These are phyloP conservation scores for Penicillium palitans DNA, from an alignment of 2,329 filamentous ascomycete species.

Conservation along the genomic window DNA sequence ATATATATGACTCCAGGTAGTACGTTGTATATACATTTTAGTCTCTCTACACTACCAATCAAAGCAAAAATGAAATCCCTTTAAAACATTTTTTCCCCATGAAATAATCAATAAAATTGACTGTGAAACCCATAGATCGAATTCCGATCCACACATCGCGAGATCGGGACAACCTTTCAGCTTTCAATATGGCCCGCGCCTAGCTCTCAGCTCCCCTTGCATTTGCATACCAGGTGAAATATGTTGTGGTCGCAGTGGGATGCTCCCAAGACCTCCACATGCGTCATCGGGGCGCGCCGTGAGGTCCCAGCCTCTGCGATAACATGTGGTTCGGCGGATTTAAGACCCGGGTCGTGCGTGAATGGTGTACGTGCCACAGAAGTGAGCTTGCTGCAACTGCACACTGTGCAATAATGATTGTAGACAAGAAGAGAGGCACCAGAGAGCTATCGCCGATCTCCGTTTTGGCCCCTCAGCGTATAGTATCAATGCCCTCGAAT, in stretches of 20 bases:
- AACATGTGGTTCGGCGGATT: constrained; percentile 20
- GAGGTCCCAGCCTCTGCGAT: constrained; percentile 9
- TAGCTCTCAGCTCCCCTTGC: constrained; percentile 25
- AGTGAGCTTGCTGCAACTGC: constrained; percentile 6
- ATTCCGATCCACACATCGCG: constrained; percentile 18
- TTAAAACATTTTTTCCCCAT: not conserved
- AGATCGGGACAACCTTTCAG: constrained; percentile 17
- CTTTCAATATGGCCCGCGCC: constrained; percentile 16
- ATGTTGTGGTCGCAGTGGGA: constrained; percentile 2
- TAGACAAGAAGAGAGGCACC: not conserved
- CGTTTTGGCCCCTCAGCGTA: not conserved
- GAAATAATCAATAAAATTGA: not conserved
- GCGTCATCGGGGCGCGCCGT: constrained; percentile 23
- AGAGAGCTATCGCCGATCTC: constrained; percentile 3
- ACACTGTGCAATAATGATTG: not conserved
- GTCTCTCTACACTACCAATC: not conserved
- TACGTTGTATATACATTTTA: not conserved
- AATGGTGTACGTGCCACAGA: constrained; percentile 9
- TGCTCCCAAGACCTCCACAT: constrained; percentile 17
- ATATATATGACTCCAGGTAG: not conserved
- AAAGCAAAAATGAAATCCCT: not conserved
- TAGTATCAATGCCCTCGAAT: not conserved
- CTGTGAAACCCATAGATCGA: constrained; percentile 16
- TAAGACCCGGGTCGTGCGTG: constrained; percentile 2
- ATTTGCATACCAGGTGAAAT: constrained; percentile 20